Evolutionary conservation across 1,284 basidiomycete species (phyloP), one percentile per base, ranked within the genome.

Genomic region (Sanghuangporus sanghuang): DNA sequence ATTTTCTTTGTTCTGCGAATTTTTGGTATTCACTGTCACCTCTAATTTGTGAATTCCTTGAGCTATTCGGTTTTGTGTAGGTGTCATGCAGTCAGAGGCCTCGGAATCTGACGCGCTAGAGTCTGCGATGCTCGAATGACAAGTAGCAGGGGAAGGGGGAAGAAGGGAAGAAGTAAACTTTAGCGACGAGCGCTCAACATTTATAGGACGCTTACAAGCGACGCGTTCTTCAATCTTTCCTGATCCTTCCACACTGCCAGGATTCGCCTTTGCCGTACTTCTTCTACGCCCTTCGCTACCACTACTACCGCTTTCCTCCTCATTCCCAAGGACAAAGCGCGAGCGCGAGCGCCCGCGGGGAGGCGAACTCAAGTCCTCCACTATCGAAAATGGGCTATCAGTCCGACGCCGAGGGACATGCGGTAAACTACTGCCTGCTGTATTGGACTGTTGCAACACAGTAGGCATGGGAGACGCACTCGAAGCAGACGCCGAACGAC

Each of bases 51-150:
- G 21, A 27, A 35, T 7, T 42, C 55, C 16, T 57, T 40, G 7
- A 46, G 42, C 39, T 49, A 21, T 21, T 44, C 53, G 27, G 52
- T 44, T 48, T 14, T 56, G 62, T 1, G 63, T 64, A 1, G 63
- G 63, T 40, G 63, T 64, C 32, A 59, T 59, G 27, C 63, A 64
- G 9, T 64, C 63, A 32, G 63, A 64, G 12, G 36, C 63, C 11
- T 46, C 44, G 12, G 63, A 64, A 11, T 57, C 59, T 44, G 61
- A 57, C 16, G 44, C 44, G 16, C 9, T 46, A 9, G 16, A 16
- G 21, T 46, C 16, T n/a, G n/a, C 7, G 8, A 9, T n/a, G 14
- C 44, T 9, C 21, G 44, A 2, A 0, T n/a, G 44, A 46, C 21
- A 6, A n/a, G 12, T 18, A 18, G 44, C 2, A 46, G 44, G 16